Percentiles rank a stretch among this genome's conserved stretches.
These are phyloP conservation scores for Yarrowia sp. DNA, from an alignment of 805 yeast genomes.

Conservation along the genomic window DNA sequence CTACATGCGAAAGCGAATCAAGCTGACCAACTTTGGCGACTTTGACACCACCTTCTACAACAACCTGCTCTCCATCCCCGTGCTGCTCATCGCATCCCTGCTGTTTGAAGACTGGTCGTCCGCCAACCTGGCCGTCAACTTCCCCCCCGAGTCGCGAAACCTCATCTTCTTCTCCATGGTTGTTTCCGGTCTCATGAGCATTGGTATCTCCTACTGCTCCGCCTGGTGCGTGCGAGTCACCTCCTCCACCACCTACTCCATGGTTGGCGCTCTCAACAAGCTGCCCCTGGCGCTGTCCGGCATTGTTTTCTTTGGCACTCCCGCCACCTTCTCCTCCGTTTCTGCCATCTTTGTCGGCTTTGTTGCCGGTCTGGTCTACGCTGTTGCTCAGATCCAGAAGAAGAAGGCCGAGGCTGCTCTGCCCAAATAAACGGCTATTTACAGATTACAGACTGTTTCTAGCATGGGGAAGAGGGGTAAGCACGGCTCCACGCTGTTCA, in stretches of 20 bases:
- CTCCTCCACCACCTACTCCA: conserved; percentile 95
- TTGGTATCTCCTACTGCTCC: conserved; percentile 96
- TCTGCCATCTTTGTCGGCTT: conserved; percentile 91
- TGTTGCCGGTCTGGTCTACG: conserved; percentile 91
- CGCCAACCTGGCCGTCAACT: conserved; percentile 67
- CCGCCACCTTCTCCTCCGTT: conserved; percentile 87
- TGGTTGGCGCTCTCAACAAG: conserved; percentile 99
- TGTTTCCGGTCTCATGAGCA: conserved; percentile 89
- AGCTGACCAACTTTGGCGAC: conserved; percentile 86
- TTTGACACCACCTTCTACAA: conserved; percentile 98
- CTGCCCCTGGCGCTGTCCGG: conserved; percentile 97
- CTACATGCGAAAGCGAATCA: conserved; percentile 95
- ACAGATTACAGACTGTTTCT: background rate
- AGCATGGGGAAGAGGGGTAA: background rate
- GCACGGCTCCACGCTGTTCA: background rate
- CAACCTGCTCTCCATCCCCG: conserved; percentile 89
- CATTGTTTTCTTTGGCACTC: conserved; percentile 88
- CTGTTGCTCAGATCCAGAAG: conserved; percentile 93
- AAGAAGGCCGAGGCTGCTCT: conserved; percentile 44
- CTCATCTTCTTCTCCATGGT: conserved; percentile 78
- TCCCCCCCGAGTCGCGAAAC: conserved; percentile 67
- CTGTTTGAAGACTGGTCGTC: conserved; percentile 91
- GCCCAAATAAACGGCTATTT: conserved; percentile 14
- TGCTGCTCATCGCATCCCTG: conserved; percentile 70
- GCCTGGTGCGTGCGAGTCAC: conserved; percentile 99